Conservation (phyloP, 148 eudicot genomes). For the Rhododendron kiyosumense region DNA sequence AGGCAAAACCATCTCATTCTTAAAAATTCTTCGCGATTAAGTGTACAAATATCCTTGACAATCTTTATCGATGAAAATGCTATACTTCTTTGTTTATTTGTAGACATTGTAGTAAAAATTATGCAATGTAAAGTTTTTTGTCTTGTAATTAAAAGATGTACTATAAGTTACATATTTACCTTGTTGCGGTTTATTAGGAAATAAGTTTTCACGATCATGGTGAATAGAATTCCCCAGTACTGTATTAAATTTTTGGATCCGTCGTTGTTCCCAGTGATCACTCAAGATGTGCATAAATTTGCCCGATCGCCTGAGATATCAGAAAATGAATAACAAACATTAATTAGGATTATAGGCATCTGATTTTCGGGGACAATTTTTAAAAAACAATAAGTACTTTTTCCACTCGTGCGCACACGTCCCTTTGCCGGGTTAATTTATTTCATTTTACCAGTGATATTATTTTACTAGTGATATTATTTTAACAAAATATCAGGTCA, state of each 20-base stretch:
- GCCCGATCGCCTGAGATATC: background rate
- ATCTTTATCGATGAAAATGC: background rate
- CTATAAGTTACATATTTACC: too few relatives aligned
- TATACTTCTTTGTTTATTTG: background rate
- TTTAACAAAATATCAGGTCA: background rate
- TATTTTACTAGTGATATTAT: background rate
- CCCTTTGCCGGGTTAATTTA: background rate
- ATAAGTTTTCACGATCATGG: background rate
- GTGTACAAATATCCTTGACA: background rate
- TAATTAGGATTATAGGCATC: background rate
- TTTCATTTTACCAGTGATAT: background rate
- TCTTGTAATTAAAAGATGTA: background rate
- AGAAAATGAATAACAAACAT: background rate
- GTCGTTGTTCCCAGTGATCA: background rate
- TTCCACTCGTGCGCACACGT: background rate
- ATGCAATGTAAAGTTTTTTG: background rate
- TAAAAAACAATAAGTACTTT: background rate
- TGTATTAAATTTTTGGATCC: background rate
- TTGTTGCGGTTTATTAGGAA: too few relatives aligned
- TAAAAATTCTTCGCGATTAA: background rate
- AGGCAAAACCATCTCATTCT: background rate
- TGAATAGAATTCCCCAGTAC: background rate
- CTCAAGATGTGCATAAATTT: background rate
- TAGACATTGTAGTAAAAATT: background rate
- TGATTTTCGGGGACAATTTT: constrained; percentile 4